These are phyloP conservation scores for Yamadazyma akitaensis DNA, from an alignment of 805 yeast species.

Conservation along the genomic window DNA sequence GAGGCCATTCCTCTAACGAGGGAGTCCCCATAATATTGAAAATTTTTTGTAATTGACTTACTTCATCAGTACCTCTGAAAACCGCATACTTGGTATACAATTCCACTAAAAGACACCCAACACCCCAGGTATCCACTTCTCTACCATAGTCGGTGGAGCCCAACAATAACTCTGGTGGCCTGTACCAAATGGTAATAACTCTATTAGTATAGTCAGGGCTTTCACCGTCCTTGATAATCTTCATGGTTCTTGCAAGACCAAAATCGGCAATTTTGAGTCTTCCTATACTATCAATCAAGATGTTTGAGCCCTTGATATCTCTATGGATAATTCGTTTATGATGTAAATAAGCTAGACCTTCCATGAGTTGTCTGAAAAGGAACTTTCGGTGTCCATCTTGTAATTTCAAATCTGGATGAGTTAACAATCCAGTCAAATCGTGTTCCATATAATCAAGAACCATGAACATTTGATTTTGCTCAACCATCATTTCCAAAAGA, in stretches of 20 bases:
- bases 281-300: constrained; percentile 61
- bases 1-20: constrained; percentile 68
- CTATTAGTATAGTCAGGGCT: constrained; percentile 87
- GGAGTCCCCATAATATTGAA: constrained; percentile 90
- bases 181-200: constrained; percentile 94
- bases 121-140: constrained; percentile 96
- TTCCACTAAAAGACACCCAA: constrained; percentile 87
- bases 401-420: constrained; percentile 66
- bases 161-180: constrained; percentile 90
- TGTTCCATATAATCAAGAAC: constrained; percentile 91
- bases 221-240: constrained; percentile 46
- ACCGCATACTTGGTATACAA: constrained; percentile 69
- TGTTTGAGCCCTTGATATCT: constrained; percentile 80
- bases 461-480: constrained; percentile 73
- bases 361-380: constrained; percentile 60
- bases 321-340: constrained; percentile 67
- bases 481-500: constrained; percentile 86
- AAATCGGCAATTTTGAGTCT: constrained; percentile 73
- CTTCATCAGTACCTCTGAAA: constrained; percentile 84
- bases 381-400: constrained; percentile 64
- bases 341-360: constrained; percentile 70
- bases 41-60: constrained; percentile 75
- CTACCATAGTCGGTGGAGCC: constrained; percentile 90
- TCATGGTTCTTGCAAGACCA: constrained; percentile 78
- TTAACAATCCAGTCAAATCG: constrained; percentile 82